Conservation (phyloP, 1,139 yeast genomes). For the Lodderomyces metapsilosis region DNA sequence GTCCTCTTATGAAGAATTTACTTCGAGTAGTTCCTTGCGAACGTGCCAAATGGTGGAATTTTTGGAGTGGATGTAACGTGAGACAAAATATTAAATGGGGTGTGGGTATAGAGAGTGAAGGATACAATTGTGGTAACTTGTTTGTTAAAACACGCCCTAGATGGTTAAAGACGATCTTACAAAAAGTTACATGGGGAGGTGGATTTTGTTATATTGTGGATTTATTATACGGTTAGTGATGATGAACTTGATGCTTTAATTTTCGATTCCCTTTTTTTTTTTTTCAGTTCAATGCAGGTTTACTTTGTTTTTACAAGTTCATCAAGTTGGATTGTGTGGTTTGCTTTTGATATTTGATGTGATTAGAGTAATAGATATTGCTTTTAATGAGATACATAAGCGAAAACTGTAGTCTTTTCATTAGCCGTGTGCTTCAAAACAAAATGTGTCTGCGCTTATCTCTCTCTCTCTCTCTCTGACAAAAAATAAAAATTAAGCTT, state of each 20-base stretch:
- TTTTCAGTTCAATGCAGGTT: background rate
- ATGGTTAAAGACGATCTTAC: conserved; percentile 46
- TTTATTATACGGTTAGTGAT: conserved; percentile 19
- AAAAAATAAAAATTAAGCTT: background rate
- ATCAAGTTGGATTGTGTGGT: no score
- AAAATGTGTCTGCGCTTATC: no score
- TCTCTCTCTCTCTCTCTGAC: no score
- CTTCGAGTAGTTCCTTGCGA: conserved; percentile 73
- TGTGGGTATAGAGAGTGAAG: conserved; percentile 84
- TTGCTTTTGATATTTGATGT: background rate
- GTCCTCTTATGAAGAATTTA: conserved; percentile 80
- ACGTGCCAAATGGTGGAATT: conserved; percentile 82
- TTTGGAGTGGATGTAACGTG: conserved; percentile 75
- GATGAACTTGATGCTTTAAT: background rate
- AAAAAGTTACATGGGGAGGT: conserved; percentile 68
- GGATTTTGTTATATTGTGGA: conserved; percentile 63
- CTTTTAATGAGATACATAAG: background rate
- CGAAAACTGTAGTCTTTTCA: no score
- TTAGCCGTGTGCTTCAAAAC: no score
- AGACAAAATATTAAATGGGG: conserved; percentile 77
- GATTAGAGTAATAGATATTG: conserved; percentile 1
- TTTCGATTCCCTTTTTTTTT: background rate
- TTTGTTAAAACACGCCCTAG: conserved; percentile 52
- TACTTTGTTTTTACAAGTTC: no score
- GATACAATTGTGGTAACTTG: conserved; percentile 62